Evolutionary conservation across 2,329 filamentous ascomycete species (phyloP), one percentile per base, ranked within the genome.

Genomic region (Beauveria australis): DNA sequence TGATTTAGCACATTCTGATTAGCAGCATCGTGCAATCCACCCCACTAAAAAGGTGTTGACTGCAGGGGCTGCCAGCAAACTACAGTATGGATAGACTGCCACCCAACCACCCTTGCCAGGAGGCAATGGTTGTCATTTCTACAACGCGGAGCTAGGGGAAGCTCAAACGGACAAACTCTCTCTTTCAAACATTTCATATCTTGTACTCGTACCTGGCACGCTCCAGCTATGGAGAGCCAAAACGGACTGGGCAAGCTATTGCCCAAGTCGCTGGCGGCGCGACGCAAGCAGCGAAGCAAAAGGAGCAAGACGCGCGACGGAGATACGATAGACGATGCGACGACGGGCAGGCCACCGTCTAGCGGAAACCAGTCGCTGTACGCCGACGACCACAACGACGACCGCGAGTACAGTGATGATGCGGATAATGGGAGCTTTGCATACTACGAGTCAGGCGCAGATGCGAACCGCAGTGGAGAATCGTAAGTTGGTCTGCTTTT

Each of bases 201-300:
- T 24, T 16, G 24, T 28, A 53, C 19, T 19, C 40, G 16, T 60
- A 47, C 40, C 28, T 14, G 57, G 41, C 49, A 49, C 57, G 26
- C 24, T 48, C 51, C 43, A 40, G 40, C 41, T 12, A 60, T 60
- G 58, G 58, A 60, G 41, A 56, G 58, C 54, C 53, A 62, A 59
- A 74, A 70, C 63, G 73, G 75, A 14, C 71, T 83, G 48, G 76
- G 74, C 61, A 84, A 82, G 71, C 75, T 85, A 33, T 71, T 86
- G 41, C 77, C 81, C 56, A 82, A 80, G 67, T 74, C 76, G 43
- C 76, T 85, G 59, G 72, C 74, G 30, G 74, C 75, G 53, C 81
- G 79, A 67, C 78, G 79, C 52, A 76, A 79, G 53, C 75, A 75
- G 61, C 79, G 75, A 71, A 80, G 76, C 69, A 75, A 53, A 28